phyloP scores from a whole-genome alignment of 495 filamentous ascomycete genomes.

The Cercophora samala region DNA sequence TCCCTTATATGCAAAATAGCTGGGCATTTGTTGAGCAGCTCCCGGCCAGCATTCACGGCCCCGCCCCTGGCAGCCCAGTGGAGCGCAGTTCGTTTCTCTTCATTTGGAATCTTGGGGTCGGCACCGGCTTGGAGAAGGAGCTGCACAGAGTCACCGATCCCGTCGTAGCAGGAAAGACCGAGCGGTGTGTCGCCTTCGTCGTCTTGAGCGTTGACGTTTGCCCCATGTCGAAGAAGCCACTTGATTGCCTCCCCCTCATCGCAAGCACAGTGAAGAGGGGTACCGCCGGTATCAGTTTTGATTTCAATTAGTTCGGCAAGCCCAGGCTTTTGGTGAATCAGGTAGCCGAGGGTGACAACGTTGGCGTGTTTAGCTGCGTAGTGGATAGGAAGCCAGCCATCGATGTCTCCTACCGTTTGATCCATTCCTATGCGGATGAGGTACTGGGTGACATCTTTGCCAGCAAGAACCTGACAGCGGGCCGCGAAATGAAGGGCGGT shows the following conservation, averaged over 20 bases:
- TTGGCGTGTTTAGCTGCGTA: not conserved
- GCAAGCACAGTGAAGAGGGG: not conserved
- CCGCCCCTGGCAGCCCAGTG: not conserved
- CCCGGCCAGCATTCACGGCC: not conserved
- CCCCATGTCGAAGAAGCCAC: not conserved
- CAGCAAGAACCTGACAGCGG: not conserved
- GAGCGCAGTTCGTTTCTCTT: not conserved
- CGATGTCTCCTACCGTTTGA: not conserved
- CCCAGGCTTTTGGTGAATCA: not conserved
- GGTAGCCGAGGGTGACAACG: not conserved
- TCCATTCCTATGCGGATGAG: not conserved
- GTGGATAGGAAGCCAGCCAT: not conserved
- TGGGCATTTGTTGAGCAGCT: not conserved
- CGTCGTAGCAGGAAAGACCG: not conserved
- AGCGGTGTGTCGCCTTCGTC: not conserved
- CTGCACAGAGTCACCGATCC: not conserved
- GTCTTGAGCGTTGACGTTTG: not conserved
- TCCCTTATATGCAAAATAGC: not conserved
- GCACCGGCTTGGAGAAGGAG: not conserved
- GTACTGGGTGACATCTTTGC: not conserved
- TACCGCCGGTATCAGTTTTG: not conserved
- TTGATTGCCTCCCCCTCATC: not conserved
- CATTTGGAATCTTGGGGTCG: not conserved
- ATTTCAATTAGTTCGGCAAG: not conserved
- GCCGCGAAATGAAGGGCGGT: not conserved